Conservation (phyloP, 2,329 filamentous ascomycete genomes). For the Sarocladium strictum region DNA sequence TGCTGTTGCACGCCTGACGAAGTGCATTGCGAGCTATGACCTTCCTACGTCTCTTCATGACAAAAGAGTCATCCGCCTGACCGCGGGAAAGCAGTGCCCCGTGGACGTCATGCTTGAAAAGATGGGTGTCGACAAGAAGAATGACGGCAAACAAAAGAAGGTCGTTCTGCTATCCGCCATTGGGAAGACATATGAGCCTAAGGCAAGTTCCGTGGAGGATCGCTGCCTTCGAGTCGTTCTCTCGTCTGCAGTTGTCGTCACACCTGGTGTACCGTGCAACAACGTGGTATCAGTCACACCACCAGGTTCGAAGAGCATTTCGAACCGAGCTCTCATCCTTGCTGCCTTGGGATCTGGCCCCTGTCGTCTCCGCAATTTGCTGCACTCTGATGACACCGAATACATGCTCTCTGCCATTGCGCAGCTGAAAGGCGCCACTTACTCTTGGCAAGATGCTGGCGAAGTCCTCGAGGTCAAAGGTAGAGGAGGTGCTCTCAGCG, state of each 20-base stretch:
- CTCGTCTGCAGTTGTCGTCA: slow-evolving; percentile 70
- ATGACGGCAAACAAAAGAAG: slow-evolving; percentile 91
- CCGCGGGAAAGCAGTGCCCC: slow-evolving; percentile 80
- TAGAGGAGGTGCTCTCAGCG: slow-evolving; percentile 78
- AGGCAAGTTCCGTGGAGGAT: slow-evolving; percentile 86
- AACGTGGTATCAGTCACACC: slow-evolving; percentile 73
- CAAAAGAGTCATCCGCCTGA: slow-evolving; percentile 73
- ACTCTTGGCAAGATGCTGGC: slow-evolving; percentile 92
- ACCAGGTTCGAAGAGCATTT: slow-evolving; percentile 95
- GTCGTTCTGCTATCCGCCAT: slow-evolving; percentile 89
- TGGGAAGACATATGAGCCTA: slow-evolving; percentile 79
- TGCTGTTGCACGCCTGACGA: slow-evolving; percentile 82
- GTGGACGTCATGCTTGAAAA: slow-evolving; percentile 81
- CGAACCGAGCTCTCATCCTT: slow-evolving; percentile 89
- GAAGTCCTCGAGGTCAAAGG: slow-evolving; percentile 84
- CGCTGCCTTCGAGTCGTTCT: slow-evolving; percentile 76
- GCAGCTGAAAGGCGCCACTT: slow-evolving; percentile 78
- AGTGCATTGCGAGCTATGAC: slow-evolving; percentile 92
- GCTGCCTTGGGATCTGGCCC: slow-evolving; percentile 82
- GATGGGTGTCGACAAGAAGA: slow-evolving; percentile 99
- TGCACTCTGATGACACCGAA: slow-evolving; percentile 95
- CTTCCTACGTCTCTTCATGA: slow-evolving; percentile 82
- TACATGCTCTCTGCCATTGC: slow-evolving; percentile 93
- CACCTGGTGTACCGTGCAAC: slow-evolving; percentile 60
- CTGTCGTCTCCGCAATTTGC: slow-evolving; percentile 83